Evolutionary conservation across 1,139 yeast species (phyloP).

Genomic region (Kluyveromyces sp.): DNA sequence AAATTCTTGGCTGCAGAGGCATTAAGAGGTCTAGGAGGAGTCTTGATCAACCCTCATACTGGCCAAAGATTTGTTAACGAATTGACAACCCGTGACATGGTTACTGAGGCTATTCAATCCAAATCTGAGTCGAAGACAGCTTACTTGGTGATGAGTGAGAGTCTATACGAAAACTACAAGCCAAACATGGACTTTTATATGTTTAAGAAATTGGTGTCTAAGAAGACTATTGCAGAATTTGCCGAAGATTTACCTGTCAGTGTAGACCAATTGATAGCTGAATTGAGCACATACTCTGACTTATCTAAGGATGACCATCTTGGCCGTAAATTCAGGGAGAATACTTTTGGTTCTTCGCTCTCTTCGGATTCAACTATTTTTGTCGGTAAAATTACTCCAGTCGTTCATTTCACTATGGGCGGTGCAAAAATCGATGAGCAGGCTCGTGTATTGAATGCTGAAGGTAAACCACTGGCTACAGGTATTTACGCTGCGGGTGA

Average conservation of each 20-base stretch:
- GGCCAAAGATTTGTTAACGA: conserved; percentile 70
- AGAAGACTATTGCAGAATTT: conserved; percentile 43
- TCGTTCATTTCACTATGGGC: conserved; percentile 82
- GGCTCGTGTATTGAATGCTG: conserved; percentile 45
- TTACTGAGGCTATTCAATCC: conserved; percentile 41
- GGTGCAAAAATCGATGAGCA: conserved; percentile 62
- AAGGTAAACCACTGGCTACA: conserved; percentile 37
- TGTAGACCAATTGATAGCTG: conserved; percentile 36
- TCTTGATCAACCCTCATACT: conserved; percentile 45
- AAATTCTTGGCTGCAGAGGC: conserved; percentile 75
- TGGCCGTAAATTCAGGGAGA: conserved; percentile 27
- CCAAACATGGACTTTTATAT: conserved; percentile 57
- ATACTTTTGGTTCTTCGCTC: conserved; percentile 24
- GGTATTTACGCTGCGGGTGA: conserved; percentile 77
- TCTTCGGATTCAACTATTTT: conserved; percentile 23
- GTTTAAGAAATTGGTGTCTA: conserved; percentile 56
- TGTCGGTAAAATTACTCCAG: conserved; percentile 52
- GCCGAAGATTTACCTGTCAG: conserved; percentile 35
- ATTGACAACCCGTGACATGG: conserved; percentile 61
- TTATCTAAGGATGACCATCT: conserved; percentile 27
- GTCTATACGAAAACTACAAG: conserved; percentile 31
- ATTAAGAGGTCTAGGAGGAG: conserved; percentile 69
- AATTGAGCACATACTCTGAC: conserved; percentile 41
- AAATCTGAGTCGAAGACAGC: conserved; percentile 36
- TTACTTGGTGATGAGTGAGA: conserved; percentile 32